phyloP scores from a whole-genome alignment of 441 rosid genomes.

The Arabidopsis hybrid region DNA sequence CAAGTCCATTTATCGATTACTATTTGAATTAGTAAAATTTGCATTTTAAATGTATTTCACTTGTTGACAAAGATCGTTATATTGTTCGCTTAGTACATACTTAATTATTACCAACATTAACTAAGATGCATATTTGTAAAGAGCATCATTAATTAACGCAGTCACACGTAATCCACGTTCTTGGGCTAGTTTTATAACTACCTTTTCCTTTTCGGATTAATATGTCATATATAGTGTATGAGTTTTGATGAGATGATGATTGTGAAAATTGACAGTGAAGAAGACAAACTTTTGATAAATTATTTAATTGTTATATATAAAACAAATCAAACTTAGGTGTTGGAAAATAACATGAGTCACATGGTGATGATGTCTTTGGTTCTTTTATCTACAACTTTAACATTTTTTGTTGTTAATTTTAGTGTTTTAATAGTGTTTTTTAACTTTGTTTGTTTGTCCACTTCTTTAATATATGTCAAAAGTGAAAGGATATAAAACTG shows the following conservation, averaged over 20 bases:
- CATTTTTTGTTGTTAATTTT: constrained; percentile 8
- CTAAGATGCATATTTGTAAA: neutral
- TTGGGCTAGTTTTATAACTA: constrained; percentile 11
- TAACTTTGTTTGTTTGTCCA: constrained; percentile 8
- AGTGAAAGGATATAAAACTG: constrained; percentile 40
- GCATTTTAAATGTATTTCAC: neutral
- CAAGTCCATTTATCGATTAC: neutral
- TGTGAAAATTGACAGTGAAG: constrained; percentile 31
- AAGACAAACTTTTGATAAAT: constrained; percentile 9
- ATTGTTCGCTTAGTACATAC: neutral
- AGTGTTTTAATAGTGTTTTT: neutral
- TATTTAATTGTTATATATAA: neutral
- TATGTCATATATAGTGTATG: constrained; percentile 14
- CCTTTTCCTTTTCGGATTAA: neutral
- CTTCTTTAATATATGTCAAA: constrained; percentile 23
- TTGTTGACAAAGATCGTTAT: neutral
- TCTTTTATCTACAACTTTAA: constrained; percentile 27
- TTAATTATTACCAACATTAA: neutral
- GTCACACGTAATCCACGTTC: constrained; percentile 29
- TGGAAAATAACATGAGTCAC: constrained; percentile 43
- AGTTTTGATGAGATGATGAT: constrained; percentile 35
- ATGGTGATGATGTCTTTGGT: constrained; percentile 38
- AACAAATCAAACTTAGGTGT: constrained; percentile 5
- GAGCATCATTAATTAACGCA: constrained; percentile 1
- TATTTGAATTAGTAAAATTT: too few species aligned